A percentile compares a stretch with the other conserved stretches of the same genome.
Evolutionary conservation across 345 rosid genomes (phyloP).

Genomic region (Sapria himalayana): DNA sequence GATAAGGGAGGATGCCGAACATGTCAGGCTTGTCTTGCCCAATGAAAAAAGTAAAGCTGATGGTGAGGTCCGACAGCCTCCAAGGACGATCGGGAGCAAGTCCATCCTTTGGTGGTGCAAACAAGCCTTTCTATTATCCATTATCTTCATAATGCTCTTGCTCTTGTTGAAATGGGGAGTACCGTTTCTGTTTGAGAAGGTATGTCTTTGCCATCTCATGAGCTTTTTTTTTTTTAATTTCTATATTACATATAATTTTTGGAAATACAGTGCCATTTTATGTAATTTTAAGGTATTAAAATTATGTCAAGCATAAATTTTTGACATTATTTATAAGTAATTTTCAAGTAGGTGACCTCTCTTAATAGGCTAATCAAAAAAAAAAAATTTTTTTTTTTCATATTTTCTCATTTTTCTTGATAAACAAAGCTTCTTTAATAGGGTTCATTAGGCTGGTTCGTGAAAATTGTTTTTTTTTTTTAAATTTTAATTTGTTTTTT

Average conservation of each 20-base stretch:
- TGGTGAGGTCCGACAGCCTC: constrained; percentile 14
- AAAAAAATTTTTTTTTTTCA: not conserved
- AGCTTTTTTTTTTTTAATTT: not conserved
- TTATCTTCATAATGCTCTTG: constrained; percentile 10
- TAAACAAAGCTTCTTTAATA: no score
- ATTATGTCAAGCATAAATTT: no score
- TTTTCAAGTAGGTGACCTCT: not conserved
- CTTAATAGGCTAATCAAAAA: not conserved
- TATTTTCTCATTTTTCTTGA: not conserved
- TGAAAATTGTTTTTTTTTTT: no score
- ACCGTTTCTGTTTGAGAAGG: constrained; percentile 63
- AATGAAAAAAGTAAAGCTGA: constrained; percentile 18
- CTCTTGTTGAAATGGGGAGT: constrained; percentile 69
- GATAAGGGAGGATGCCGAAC: constrained; percentile 44
- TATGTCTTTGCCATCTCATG: constrained; percentile 3
- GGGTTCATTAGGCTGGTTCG: no score
- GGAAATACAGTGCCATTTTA: no score
- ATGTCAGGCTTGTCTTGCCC: constrained; percentile 47
- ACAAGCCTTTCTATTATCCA: constrained; percentile 17
- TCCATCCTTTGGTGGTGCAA: constrained; percentile 47
- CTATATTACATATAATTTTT: not conserved
- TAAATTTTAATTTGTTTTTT: no score
- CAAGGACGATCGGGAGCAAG: constrained; percentile 8
- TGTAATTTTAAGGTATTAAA: no score
- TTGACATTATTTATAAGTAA: not conserved